Percentiles rank a stretch among this genome's conserved stretches.
These are phyloP conservation scores for Dactylis glomerata DNA, from an alignment of 176 grass and related monocot genomes.

Conservation along the genomic window DNA sequence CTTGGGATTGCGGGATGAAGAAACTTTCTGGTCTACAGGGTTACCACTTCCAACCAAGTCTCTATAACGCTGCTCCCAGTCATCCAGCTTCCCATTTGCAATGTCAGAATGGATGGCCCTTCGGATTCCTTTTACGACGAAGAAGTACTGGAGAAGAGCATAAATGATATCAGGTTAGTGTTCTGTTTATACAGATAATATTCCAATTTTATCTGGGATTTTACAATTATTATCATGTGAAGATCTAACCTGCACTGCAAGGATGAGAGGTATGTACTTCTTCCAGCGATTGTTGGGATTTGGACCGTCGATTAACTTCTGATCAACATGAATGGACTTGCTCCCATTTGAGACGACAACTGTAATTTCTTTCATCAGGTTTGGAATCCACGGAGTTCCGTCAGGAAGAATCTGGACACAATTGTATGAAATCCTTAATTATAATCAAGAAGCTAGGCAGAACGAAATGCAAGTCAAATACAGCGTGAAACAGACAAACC, in stretches of 20 bases:
- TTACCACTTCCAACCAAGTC: conserved; percentile 55
- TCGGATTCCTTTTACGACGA: conserved; percentile 74
- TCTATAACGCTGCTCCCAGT: conserved; percentile 79
- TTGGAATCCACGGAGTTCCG: conserved; percentile 82
- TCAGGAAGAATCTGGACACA: conserved; percentile 78
- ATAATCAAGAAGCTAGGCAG: neutral
- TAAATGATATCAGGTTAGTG: neutral
- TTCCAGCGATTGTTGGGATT: conserved; percentile 89
- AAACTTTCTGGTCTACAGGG: conserved; percentile 32
- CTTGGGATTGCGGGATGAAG: conserved; percentile 18
- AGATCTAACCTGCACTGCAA: conserved; percentile 59
- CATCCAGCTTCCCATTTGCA: conserved; percentile 52
- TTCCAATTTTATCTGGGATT: neutral
- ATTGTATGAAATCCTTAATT: conserved; percentile 6
- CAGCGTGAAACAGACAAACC: conserved; percentile 47
- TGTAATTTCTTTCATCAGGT: conserved; percentile 84
- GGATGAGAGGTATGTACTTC: conserved; percentile 76
- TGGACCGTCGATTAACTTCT: conserved; percentile 87
- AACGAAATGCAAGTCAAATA: conserved; percentile 10
- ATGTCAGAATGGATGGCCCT: conserved; percentile 58
- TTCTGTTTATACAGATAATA: neutral
- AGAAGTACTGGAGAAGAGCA: conserved; percentile 65
- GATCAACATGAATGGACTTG: conserved; percentile 73
- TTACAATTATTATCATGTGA: conserved; percentile 4
- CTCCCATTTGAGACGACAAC: conserved; percentile 77